Percentiles rank a stretch among this genome's conserved stretches.
Conservation (phyloP, 1,284 basidiomycete species). For the Irpex sp. region DNA sequence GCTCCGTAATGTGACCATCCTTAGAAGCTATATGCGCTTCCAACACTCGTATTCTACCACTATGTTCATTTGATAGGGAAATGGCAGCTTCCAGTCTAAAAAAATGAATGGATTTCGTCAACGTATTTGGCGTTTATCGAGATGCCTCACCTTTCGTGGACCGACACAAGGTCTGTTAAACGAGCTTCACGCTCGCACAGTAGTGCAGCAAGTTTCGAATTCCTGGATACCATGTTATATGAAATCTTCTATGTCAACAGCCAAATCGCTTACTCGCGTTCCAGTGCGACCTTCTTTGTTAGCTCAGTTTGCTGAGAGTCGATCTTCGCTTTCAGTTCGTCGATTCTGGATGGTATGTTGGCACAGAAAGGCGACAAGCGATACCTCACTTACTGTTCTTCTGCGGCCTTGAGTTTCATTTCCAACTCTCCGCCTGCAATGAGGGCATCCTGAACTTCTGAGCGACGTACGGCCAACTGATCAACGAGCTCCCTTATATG, state of each 20-base stretch:
- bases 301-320: slow-evolving; percentile 27
- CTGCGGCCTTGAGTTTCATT: slow-evolving; percentile 24
- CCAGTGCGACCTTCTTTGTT: slow-evolving; percentile 14
- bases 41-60: slow-evolving; percentile 6
- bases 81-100: slow-evolving; percentile 10
- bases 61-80: slow-evolving; percentile 7
- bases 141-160: slow-evolving; percentile 21
- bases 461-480: slow-evolving; percentile 26
- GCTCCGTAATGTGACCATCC: slow-evolving; percentile 31
- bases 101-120: not conserved
- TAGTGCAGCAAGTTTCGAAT: slow-evolving; percentile 11
- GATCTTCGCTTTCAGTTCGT: slow-evolving; percentile 20
- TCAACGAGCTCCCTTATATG: slow-evolving; percentile 25
- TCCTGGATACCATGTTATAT: not conserved
- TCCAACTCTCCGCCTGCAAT: slow-evolving; percentile 23
- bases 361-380: not conserved
- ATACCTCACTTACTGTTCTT: slow-evolving; percentile 28
- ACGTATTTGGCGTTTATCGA: not conserved
- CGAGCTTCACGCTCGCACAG: slow-evolving; percentile 22
- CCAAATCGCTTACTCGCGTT: slow-evolving; percentile 24
- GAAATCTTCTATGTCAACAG: not conserved
- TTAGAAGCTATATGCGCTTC: slow-evolving; percentile 13
- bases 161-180: slow-evolving; percentile 16
- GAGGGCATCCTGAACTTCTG: slow-evolving; percentile 26
- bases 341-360: slow-evolving; percentile 19